These are phyloP conservation scores for Kernera saxatilis DNA, from an alignment of 345 rosid genomes.

Conservation along the genomic window DNA sequence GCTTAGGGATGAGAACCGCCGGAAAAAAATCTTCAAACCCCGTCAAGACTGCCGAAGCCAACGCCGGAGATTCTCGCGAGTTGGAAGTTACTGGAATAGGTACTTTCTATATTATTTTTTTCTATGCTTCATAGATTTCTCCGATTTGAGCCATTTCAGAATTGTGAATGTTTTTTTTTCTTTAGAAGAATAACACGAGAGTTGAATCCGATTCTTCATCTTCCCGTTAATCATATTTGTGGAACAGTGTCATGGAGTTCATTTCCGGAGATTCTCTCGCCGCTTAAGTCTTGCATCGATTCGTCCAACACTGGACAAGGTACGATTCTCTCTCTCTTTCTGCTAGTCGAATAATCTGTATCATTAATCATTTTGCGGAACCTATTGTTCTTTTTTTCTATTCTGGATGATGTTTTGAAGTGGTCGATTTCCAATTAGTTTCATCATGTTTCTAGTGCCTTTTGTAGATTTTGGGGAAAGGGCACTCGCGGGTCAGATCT, in stretches of 20 bases:
- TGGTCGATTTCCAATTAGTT: not conserved
- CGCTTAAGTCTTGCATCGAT: not conserved
- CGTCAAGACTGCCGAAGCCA: not conserved
- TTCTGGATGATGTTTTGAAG: not conserved
- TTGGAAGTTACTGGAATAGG: constrained; percentile 1
- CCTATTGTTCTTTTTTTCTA: not conserved
- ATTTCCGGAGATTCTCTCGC: not conserved
- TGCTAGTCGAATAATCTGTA: not conserved
- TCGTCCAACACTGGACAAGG: not conserved
- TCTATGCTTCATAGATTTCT: not conserved
- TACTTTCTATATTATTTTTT: not conserved
- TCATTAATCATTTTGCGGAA: no score
- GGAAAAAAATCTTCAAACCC: not conserved
- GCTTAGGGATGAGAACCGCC: not conserved
- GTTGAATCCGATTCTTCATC: not conserved
- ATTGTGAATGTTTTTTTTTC: not conserved
- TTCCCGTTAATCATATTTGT: not conserved
- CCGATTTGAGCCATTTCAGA: not conserved
- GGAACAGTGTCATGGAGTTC: not conserved
- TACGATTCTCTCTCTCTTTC: not conserved
- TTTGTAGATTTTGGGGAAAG: not conserved
- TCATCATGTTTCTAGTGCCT: not conserved
- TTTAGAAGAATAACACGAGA: not conserved
- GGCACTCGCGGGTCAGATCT: constrained; percentile 9
- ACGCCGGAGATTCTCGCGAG: constrained; percentile 17